Evolutionary conservation across 306 rosid species (phyloP).

Genomic region (Sicyos edulis): DNA sequence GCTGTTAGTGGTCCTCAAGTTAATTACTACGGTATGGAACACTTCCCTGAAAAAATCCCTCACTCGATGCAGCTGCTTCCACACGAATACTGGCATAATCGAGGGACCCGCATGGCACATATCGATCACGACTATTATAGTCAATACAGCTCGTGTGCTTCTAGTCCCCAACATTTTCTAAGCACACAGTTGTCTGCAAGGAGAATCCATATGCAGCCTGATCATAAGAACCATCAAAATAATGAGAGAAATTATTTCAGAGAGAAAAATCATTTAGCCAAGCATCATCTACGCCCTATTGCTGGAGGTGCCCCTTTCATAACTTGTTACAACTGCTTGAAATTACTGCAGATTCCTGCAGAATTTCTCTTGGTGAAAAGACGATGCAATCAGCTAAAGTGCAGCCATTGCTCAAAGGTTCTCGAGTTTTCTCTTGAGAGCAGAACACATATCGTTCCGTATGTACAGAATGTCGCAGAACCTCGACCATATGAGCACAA

Average conservation of each 20-base stretch:
- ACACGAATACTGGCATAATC: conserved; percentile 25
- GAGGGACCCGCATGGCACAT: conserved; percentile 31
- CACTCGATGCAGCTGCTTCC: conserved; percentile 47
- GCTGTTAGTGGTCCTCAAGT: conserved; percentile 46
- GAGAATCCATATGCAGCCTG: conserved; percentile 31
- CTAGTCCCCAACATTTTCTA: conserved; percentile 39
- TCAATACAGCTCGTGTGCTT: conserved; percentile 34
- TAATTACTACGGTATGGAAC: conserved; percentile 40
- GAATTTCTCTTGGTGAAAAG: conserved; percentile 64
- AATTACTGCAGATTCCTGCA: conserved; percentile 62
- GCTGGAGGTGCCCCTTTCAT: conserved; percentile 89
- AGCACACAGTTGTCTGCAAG: conserved; percentile 35
- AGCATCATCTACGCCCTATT: conserved; percentile 61
- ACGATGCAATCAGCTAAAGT: conserved; percentile 49
- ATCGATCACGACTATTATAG: conserved; percentile 33
- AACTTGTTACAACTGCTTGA: conserved; percentile 60
- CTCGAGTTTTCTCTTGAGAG: conserved; percentile 60
- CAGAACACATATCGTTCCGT: conserved; percentile 49
- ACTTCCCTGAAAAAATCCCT: conserved; percentile 39
- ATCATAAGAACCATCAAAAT: conserved; percentile 37
- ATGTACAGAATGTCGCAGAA: conserved; percentile 24
- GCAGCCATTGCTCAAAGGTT: conserved; percentile 75
- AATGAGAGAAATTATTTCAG: conserved; percentile 33
- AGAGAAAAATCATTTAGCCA: conserved; percentile 40
- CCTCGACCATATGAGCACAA: conserved; percentile 46